These are phyloP conservation scores for Gorgonomyces haynaldii DNA, from an alignment of 192 early-diverging fungal species.

Conservation along the genomic window DNA sequence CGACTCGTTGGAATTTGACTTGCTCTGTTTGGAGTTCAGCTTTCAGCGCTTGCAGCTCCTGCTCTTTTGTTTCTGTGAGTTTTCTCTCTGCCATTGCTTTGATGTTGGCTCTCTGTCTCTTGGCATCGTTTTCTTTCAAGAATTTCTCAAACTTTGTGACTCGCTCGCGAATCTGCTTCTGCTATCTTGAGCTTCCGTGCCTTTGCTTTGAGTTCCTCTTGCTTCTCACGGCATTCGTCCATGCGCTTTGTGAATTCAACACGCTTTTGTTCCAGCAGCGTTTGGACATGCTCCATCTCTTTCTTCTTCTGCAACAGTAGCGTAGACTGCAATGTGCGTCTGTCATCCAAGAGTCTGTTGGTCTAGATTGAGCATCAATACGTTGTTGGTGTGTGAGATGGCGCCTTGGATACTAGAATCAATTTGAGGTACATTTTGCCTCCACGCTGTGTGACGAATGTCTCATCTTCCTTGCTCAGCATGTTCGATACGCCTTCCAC, in stretches of 20 bases:
- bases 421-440: slow-evolving; percentile 34
- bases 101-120: slow-evolving; percentile 42
- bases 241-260: slow-evolving; percentile 50
- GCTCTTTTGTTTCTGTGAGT: slow-evolving; percentile 41
- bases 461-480: no score
- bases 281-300: slow-evolving; percentile 45
- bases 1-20: slow-evolving; percentile 18
- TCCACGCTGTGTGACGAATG: slow-evolving; percentile 38
- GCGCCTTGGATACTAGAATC: slow-evolving; percentile 4
- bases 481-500: no score
- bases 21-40: slow-evolving; percentile 28
- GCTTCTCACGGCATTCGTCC: slow-evolving; percentile 51
- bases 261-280: slow-evolving; percentile 38
- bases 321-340: slow-evolving; percentile 42
- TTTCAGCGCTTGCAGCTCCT: slow-evolving; percentile 27
- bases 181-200: slow-evolving; percentile 25
- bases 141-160: slow-evolving; percentile 58
- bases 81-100: slow-evolving; percentile 46
- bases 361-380: not conserved
- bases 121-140: slow-evolving; percentile 55
- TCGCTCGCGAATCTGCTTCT: slow-evolving; percentile 49
- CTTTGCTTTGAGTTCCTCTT: slow-evolving; percentile 46
- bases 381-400: not conserved
- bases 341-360: slow-evolving; percentile 24
- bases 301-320: slow-evolving; percentile 48